Conservation (phyloP, 345 rosid species). For the Linum usitatissimum region DNA sequence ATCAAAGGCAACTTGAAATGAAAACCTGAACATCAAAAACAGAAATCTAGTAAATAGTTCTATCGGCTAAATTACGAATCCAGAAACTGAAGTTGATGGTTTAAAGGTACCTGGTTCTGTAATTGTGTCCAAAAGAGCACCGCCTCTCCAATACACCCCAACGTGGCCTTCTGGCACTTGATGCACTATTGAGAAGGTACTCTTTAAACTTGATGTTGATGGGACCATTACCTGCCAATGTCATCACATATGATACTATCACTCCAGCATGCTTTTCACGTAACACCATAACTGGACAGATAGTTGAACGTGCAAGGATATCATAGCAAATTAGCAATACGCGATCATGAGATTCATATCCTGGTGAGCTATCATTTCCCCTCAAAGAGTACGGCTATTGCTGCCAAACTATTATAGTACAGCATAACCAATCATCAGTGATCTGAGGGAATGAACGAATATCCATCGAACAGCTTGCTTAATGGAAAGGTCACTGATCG, state of each 20-base stretch:
- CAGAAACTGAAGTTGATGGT: not conserved
- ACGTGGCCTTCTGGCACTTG: conserved; percentile 97
- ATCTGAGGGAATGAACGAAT: not conserved
- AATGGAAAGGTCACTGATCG: not conserved
- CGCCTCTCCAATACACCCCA: conserved; percentile 94
- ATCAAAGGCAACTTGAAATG: conserved; percentile 72
- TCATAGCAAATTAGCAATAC: not conserved
- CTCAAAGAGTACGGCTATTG: not conserved
- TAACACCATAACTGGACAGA: too few relatives aligned
- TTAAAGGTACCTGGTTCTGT: conserved; percentile 50
- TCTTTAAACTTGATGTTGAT: conserved; percentile 19
- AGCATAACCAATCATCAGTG: not conserved
- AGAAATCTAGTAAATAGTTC: not conserved
- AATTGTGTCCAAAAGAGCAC: conserved; percentile 59
- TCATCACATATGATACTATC: not conserved
- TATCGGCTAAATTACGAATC: conserved; percentile 3
- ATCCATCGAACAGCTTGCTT: not conserved
- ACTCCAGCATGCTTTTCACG: too few relatives aligned
- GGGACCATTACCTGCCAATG: conserved; percentile 41
- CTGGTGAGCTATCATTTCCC: not conserved
- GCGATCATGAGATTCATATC: not conserved
- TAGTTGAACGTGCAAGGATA: too few relatives aligned
- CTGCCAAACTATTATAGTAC: not conserved
- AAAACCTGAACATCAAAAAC: conserved; percentile 39
- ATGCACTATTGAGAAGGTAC: conserved; percentile 46